Conservation (phyloP, 1,284 basidiomycete genomes). For the Cryptococcus depauperatus region DNA sequence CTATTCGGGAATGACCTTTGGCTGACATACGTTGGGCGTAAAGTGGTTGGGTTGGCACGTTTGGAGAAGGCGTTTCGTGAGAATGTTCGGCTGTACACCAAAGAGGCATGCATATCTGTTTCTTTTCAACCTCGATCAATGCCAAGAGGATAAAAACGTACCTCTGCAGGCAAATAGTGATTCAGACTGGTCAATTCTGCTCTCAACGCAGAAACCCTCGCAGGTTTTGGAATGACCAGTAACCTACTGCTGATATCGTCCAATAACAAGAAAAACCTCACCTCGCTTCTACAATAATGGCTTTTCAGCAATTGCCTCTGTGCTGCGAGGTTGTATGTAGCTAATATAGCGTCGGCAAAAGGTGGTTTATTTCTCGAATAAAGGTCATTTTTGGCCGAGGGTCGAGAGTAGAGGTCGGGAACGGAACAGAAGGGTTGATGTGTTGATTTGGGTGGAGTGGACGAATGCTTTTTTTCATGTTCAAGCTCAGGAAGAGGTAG, state of each 20-base stretch:
- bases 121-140: neutral
- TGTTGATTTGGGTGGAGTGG: constrained; percentile 39
- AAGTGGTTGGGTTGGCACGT: neutral
- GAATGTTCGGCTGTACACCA: constrained; percentile 69
- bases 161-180: constrained; percentile 90
- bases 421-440: constrained; percentile 50
- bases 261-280: constrained; percentile 77
- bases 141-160: constrained; percentile 41
- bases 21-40: constrained; percentile 26
- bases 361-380: constrained; percentile 44
- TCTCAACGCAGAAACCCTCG: constrained; percentile 85
- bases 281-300: constrained; percentile 88
- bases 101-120: constrained; percentile 76
- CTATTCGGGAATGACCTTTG: constrained; percentile 83
- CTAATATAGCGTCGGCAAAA: constrained; percentile 37
- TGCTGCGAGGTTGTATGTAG: constrained; percentile 59
- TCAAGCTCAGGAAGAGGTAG: constrained; percentile 6
- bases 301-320: constrained; percentile 70
- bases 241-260: constrained; percentile 91
- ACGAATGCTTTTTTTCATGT: constrained; percentile 3
- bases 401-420: constrained; percentile 49
- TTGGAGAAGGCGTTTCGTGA: constrained; percentile 30
- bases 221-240: constrained; percentile 84
- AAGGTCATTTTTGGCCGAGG: constrained; percentile 7
- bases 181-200: constrained; percentile 94